phyloP scores from a whole-genome alignment of 1,139 yeast species.

The Hyphopichia wangnamkhiaoensis region DNA sequence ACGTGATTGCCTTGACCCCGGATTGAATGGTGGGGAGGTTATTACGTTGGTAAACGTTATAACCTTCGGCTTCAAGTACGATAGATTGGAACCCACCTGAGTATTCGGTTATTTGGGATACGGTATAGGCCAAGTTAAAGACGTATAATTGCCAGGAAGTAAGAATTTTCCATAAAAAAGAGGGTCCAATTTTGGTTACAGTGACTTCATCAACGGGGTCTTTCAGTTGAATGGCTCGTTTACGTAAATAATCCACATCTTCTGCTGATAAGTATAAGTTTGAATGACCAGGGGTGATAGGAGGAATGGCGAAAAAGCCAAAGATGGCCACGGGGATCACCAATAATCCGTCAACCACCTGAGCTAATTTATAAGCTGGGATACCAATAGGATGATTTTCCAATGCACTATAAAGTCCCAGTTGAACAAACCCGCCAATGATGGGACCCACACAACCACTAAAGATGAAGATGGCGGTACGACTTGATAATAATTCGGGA shows the following conservation, averaged over 20 bases:
- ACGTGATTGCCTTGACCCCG: constrained; percentile 7
- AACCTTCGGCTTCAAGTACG: constrained; percentile 2
- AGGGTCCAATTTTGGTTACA: no score
- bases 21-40: constrained; percentile 8
- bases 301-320: constrained; percentile 11
- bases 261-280: constrained; percentile 2
- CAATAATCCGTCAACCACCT: constrained; percentile 8
- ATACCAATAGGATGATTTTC: constrained; percentile 9
- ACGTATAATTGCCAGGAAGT: constrained; percentile 5
- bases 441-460: constrained; percentile 7
- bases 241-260: constrained; percentile 1
- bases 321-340: constrained; percentile 10
- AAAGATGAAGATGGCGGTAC: constrained; percentile 17
- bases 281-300: constrained; percentile 1
- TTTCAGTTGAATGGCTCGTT: neutral
- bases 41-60: constrained; percentile 5
- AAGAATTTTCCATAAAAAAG: no score
- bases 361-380: constrained; percentile 6
- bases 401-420: constrained; percentile 7
- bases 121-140: constrained; percentile 2
- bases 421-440: constrained; percentile 9
- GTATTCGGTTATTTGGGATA: neutral
- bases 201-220: no score
- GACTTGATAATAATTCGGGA: constrained; percentile 15
- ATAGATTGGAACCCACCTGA: constrained; percentile 1